A percentile compares a stretch with the other conserved stretches of the same genome.
Conservation (phyloP, 257 asterid species). For the Solanum etuberosum region DNA sequence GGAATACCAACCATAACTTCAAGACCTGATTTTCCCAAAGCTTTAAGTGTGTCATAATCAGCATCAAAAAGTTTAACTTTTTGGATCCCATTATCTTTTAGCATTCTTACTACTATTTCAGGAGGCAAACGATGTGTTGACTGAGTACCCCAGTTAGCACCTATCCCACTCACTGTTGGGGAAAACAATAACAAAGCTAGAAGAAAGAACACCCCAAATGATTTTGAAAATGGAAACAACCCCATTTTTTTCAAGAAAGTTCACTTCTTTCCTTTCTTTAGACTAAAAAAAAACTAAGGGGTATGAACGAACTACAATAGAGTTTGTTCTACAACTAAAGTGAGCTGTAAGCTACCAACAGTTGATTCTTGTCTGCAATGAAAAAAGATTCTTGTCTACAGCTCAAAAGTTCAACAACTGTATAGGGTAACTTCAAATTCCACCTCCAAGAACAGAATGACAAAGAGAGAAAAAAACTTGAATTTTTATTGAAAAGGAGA, state of each 20-base stretch:
- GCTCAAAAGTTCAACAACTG: not conserved
- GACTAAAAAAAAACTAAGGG: not conserved
- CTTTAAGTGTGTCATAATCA: conserved; percentile 57
- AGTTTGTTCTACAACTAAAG: not conserved
- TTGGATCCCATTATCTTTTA: conserved; percentile 66
- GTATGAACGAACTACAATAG: not conserved
- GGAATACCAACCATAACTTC: conserved; percentile 97
- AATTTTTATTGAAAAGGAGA: not conserved
- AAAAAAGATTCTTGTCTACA: not conserved
- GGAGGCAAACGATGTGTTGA: conserved; percentile 64
- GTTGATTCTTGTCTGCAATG: not conserved
- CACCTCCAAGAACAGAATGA: not conserved
- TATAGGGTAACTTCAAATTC: not conserved
- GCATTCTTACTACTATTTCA: conserved; percentile 55
- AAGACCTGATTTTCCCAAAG: conserved; percentile 56
- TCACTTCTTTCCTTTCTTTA: not conserved
- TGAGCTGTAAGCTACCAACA: not conserved
- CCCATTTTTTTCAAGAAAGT: conserved; percentile 7
- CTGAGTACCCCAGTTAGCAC: conserved; percentile 89
- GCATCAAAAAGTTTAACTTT: conserved; percentile 86
- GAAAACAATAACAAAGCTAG: conserved; percentile 5
- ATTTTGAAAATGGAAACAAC: not conserved
- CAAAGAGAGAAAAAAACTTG: not conserved
- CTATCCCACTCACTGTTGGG: conserved; percentile 43
- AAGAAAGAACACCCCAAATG: not conserved